These are phyloP conservation scores for Chrysoporthe puriensis DNA, from an alignment of 2,329 filamentous ascomycete genomes.

Conservation along the genomic window DNA sequence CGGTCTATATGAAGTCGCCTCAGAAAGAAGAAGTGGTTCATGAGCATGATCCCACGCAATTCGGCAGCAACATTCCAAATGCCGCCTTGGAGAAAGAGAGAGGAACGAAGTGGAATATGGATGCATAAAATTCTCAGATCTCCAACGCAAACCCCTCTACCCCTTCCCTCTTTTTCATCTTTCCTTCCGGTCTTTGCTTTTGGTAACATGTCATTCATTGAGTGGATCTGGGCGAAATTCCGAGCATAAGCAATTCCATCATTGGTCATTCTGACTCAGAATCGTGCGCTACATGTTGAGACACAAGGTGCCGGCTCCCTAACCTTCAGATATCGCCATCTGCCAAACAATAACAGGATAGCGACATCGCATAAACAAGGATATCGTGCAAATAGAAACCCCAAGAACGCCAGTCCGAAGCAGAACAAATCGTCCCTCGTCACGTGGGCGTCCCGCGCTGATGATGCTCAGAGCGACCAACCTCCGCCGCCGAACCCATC, in stretches of 20 bases:
- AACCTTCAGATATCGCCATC: not conserved
- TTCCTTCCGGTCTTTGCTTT: too few relatives aligned
- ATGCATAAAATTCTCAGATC: not conserved
- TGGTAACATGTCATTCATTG: not conserved
- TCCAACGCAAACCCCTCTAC: not conserved
- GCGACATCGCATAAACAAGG: not conserved
- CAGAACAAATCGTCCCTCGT: not conserved
- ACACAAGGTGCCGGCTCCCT: not conserved
- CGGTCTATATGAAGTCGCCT: not conserved
- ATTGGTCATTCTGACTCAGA: not conserved
- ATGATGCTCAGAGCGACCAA: not conserved
- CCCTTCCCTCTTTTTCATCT: not conserved
- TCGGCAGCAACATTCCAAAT: not conserved
- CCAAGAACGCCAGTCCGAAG: not conserved
- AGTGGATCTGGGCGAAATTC: too few relatives aligned
- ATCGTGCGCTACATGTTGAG: not conserved
- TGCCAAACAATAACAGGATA: not conserved
- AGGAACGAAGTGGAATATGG: slow-evolving; percentile 13
- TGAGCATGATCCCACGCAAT: not conserved
- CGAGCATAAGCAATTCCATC: not conserved
- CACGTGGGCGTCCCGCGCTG: not conserved
- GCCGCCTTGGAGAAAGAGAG: slow-evolving; percentile 9
- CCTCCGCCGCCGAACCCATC: not conserved
- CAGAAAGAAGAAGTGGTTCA: not conserved
- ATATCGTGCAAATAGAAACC: not conserved